phyloP scores from a whole-genome alignment of 208 protist genomes.

The Blastocrithidia nonstop region DNA sequence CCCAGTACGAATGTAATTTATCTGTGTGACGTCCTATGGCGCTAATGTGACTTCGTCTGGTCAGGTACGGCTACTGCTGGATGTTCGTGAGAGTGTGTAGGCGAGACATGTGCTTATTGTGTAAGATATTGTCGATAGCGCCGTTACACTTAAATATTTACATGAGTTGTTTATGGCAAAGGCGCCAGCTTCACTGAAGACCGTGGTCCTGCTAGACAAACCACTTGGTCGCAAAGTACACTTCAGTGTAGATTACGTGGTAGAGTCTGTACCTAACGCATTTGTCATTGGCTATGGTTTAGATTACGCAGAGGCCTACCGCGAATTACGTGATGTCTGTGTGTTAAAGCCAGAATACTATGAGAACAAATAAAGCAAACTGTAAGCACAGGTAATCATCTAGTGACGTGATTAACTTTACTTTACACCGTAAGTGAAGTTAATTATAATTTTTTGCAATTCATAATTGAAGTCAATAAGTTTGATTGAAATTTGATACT shows the following conservation, averaged over 20 bases:
- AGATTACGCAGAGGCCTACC: conserved; percentile 72
- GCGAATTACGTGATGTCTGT: conserved; percentile 66
- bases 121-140: conserved; percentile 85
- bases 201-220: conserved; percentile 77
- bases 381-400: conserved; percentile 2
- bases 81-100: conserved; percentile 56
- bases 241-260: conserved; percentile 43
- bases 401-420: not conserved
- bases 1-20: conserved; percentile 69
- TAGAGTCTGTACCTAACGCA: conserved; percentile 35
- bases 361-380: conserved; percentile 9
- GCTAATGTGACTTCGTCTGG: conserved; percentile 23
- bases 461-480: not conserved
- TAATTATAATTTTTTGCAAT: not conserved
- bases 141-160: conserved; percentile 66
- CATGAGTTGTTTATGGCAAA: conserved; percentile 27
- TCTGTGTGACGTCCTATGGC: conserved; percentile 70
- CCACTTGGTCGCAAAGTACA: conserved; percentile 34
- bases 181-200: conserved; percentile 62
- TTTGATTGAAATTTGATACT: not conserved
- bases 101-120: conserved; percentile 71
- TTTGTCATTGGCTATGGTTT: conserved; percentile 88
- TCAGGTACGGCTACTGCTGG: conserved; percentile 73
- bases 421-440: too few species aligned
- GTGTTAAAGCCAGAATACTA: conserved; percentile 51